phyloP scores from a whole-genome alignment of 31 red algal species.

The Endocladia muricata region DNA sequence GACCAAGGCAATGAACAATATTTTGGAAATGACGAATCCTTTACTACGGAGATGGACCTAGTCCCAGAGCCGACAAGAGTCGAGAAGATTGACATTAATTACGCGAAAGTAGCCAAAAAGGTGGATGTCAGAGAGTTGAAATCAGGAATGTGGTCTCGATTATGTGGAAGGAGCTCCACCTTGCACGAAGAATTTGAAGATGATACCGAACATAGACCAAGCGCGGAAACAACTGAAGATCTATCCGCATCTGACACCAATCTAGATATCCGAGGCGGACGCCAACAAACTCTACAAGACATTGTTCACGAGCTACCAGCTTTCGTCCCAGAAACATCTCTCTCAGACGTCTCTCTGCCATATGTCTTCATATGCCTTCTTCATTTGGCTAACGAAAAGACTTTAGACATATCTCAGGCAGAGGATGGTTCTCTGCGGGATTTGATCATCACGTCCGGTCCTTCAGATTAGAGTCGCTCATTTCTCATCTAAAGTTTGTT shows the following conservation, averaged over 20 bases:
- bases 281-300: slow-evolving; percentile 21
- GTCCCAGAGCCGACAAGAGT: slow-evolving; percentile 73
- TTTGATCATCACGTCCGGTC: slow-evolving; percentile 23
- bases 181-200: slow-evolving; percentile 1
- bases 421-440: slow-evolving; percentile 28
- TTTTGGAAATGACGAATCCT: slow-evolving; percentile 7
- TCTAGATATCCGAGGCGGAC: slow-evolving; percentile 30
- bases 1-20: not conserved
- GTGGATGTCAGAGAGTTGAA: slow-evolving; percentile 89
- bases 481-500: not conserved
- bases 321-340: slow-evolving; percentile 25
- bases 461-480: not conserved
- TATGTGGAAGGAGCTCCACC: slow-evolving; percentile 11
- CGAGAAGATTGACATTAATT: slow-evolving; percentile 76
- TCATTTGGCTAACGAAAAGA: slow-evolving; percentile 93
- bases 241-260: not conserved
- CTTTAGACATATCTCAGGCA: slow-evolving; percentile 36
- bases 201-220: too few relatives aligned
- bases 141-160: slow-evolving; percentile 66
- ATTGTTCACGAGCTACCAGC: slow-evolving; percentile 29
- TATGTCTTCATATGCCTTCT: slow-evolving; percentile 94
- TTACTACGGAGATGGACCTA: slow-evolving; percentile 42
- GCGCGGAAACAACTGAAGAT: not conserved
- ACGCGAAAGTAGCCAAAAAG: slow-evolving; percentile 87
- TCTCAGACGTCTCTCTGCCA: slow-evolving; percentile 64